phyloP scores from a whole-genome alignment of 805 yeast species.

The Saccharomycopsis capsularis region DNA sequence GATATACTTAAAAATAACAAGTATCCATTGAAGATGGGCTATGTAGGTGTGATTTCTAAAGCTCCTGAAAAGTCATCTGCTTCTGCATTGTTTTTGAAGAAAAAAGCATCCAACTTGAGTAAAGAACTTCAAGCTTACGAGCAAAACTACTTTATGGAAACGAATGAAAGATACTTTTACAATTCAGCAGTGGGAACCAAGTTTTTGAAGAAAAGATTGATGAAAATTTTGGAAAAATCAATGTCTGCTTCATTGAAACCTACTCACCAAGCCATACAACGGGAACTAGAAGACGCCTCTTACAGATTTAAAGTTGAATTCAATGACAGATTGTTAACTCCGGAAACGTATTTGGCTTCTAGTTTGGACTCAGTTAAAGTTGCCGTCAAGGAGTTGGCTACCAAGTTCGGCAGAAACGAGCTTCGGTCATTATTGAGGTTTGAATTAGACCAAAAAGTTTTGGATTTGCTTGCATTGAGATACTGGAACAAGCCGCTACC shows the following conservation, averaged over 20 bases:
- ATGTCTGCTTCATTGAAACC: slow-evolving; percentile 89
- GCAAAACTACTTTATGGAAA: slow-evolving; percentile 44
- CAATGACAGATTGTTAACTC: slow-evolving; percentile 89
- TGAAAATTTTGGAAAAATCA: slow-evolving; percentile 79
- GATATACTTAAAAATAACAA: slow-evolving; percentile 63
- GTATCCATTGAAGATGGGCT: slow-evolving; percentile 93
- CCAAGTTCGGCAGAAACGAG: slow-evolving; percentile 75
- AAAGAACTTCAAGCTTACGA: slow-evolving; percentile 32
- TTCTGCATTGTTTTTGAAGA: slow-evolving; percentile 26
- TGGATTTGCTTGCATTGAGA: slow-evolving; percentile 80
- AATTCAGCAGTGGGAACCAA: slow-evolving; percentile 74
- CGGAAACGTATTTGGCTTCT: slow-evolving; percentile 89
- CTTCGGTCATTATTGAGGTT: slow-evolving; percentile 69
- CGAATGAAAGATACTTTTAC: slow-evolving; percentile 48
- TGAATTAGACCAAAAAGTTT: slow-evolving; percentile 81
- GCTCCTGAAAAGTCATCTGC: slow-evolving; percentile 40
- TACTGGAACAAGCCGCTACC: slow-evolving; percentile 76
- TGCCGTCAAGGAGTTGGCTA: slow-evolving; percentile 80
- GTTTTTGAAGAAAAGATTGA: slow-evolving; percentile 67
- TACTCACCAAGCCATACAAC: slow-evolving; percentile 76
- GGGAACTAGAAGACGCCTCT: slow-evolving; percentile 87
- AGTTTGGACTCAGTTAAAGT: slow-evolving; percentile 82
- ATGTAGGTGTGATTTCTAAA: slow-evolving; percentile 94
- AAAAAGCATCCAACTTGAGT: slow-evolving; percentile 26
- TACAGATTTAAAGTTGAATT: slow-evolving; percentile 94